Evolutionary conservation across 345 rosid species (phyloP), one percentile per base, ranked within the genome.

Genomic region (Murraya koenigii): DNA sequence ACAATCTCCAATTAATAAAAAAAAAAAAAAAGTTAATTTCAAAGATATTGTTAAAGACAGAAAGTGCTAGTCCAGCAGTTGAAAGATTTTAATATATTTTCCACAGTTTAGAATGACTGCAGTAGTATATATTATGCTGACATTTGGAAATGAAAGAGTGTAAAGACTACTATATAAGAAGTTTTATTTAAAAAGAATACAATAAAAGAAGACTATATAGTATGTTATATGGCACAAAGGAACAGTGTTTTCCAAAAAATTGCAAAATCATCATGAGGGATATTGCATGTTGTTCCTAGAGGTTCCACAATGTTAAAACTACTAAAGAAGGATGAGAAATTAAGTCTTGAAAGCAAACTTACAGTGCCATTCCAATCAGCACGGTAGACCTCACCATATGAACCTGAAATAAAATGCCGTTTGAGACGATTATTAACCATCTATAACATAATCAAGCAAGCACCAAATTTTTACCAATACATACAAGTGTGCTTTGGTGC

Each of bases 301-400:
- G 70, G 75, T 72, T 77, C 70, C 52, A 38, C 15, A 1, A 38
- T 10, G 19, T 22, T 60, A 26, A 20, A 68, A 33, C 52, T 72
- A 49, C 55, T 13, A 26, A 78, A 20, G 32, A 33, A 38, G 66
- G 58, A 72, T 39, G 17, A 62, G 25, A 6, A n/a, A n/a, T n/a
- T n/a, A n/a, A n/a, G n/a, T n/a, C n/a, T n/a, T n/a, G n/a, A 38
- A 66, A 80, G 81, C 52, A 72, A 82, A 90, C 99, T 93, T 84
- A 95, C 98, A 76, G 98, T 93, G 88, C 97, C 93, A 88, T 93
- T 90, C 95, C 97, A 93, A 75, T 95, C 97, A 13, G 90, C 97
- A 54, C 79, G 90, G 83, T 93, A 95, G 66, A 95, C 98, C 87
- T 95, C 98, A 14, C 98, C 97, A 72, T 92, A 95, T 71, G 98